phyloP scores from a whole-genome alignment of 2,329 filamentous ascomycete species.

The Aspergillus aculeatus region DNA sequence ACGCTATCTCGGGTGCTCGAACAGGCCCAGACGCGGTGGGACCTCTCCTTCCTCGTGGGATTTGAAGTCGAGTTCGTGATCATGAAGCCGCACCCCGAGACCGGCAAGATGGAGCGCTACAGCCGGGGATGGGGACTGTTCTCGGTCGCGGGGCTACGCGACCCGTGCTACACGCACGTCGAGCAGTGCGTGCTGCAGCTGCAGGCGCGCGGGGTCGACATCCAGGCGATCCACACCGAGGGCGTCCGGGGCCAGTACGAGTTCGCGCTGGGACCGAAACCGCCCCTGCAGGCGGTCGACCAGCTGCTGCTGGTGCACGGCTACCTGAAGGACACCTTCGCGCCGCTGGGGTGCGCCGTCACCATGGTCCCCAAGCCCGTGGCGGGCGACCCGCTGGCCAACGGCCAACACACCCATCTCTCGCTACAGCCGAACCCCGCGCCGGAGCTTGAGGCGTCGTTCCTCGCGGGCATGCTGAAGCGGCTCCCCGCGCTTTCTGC shows the following conservation, averaged over 20 bases:
- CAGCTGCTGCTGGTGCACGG: conserved; percentile 17
- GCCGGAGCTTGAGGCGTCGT: conserved; percentile 1
- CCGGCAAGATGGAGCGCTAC: not conserved
- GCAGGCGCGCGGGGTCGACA: conserved; percentile 3
- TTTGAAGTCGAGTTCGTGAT: conserved; percentile 18
- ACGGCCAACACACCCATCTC: conserved; percentile 20
- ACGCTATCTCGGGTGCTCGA: conserved; percentile 3
- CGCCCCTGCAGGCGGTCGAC: conserved; percentile 21
- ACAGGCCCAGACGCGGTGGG: not conserved
- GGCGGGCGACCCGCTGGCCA: not conserved
- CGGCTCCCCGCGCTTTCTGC: conserved; percentile 12
- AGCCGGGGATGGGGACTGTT: not conserved
- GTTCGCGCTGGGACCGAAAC: conserved; percentile 14
- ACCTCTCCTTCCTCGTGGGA: conserved; percentile 12
- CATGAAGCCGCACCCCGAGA: not conserved
- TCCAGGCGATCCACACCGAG: conserved; percentile 17
- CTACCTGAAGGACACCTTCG: conserved; percentile 16
- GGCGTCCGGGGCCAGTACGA: conserved; percentile 19
- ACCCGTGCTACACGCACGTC: conserved; percentile 6
- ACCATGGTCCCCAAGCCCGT: conserved; percentile 21
- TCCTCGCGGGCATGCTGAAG: not conserved
- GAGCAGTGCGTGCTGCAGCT: conserved; percentile 6
- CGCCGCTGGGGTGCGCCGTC: conserved; percentile 14
- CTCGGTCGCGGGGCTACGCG: conserved; percentile 1
- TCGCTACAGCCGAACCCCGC: conserved; percentile 15